Evolutionary conservation across 495 filamentous ascomycete species (phyloP).

Genomic region (Aspergillus baeticus): DNA sequence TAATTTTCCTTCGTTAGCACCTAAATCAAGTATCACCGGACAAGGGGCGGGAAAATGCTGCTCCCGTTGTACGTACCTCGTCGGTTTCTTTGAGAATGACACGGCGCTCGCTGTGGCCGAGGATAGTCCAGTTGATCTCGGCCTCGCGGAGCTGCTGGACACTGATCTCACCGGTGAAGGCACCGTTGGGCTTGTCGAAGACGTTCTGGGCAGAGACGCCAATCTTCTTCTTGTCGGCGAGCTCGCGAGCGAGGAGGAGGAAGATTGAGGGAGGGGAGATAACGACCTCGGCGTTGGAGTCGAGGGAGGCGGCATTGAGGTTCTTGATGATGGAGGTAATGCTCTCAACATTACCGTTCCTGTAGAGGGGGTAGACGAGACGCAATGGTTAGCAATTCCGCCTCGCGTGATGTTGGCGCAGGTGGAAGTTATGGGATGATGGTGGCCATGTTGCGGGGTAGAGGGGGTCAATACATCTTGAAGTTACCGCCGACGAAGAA

Average conservation of each 20-base stretch:
- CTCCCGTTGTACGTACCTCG: constrained; percentile 40
- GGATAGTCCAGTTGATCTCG: constrained; percentile 82
- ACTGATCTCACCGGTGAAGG: constrained; percentile 95
- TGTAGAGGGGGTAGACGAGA: constrained; percentile 31
- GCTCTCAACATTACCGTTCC: constrained; percentile 88
- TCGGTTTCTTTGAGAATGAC: constrained; percentile 83
- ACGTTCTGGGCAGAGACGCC: constrained; percentile 93
- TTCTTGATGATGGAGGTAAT: constrained; percentile 84
- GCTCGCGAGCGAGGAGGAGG: constrained; percentile 78
- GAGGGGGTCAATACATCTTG: constrained; percentile 75
- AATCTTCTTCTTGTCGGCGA: constrained; percentile 63
- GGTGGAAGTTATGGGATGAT: not conserved
- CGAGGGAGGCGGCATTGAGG: constrained; percentile 72
- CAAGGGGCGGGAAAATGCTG: not conserved
- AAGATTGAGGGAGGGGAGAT: constrained; percentile 89
- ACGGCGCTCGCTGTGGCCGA: constrained; percentile 92
- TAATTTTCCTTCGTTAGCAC: constrained; percentile 23
- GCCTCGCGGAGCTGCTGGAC: constrained; percentile 85
- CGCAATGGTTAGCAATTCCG: constrained; percentile 12
- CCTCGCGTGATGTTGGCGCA: not conserved
- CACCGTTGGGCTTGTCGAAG: constrained; percentile 93
- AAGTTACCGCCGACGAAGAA: constrained; percentile 99
- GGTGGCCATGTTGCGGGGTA: constrained; percentile 21
- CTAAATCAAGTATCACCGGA: not conserved
- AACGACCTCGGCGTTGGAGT: constrained; percentile 69